phyloP scores from a whole-genome alignment of 495 filamentous ascomycete species.

The Pyrenopolyporus hunteri region DNA sequence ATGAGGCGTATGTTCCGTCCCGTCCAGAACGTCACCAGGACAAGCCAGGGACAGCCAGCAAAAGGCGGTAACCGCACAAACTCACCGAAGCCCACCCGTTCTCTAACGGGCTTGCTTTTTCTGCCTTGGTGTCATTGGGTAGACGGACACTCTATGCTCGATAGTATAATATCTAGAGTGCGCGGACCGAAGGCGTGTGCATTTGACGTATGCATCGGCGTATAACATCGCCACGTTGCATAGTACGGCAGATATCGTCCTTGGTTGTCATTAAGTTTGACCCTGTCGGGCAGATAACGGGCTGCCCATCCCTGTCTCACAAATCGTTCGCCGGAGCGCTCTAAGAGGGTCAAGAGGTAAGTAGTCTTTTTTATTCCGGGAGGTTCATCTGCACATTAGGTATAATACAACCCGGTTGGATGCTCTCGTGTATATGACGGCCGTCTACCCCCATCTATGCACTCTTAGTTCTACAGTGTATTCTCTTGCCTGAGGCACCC shows the following conservation, averaged over 20 bases:
- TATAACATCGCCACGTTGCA: too few species aligned
- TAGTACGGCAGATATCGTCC: neutral
- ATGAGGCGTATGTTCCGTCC: slow-evolving; percentile 18
- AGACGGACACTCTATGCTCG: too few species aligned
- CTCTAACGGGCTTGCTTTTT: too few species aligned
- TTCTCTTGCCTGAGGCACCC: slow-evolving; percentile 7
- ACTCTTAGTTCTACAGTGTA: slow-evolving; percentile 13
- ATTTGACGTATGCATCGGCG: too few species aligned
- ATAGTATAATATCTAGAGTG: too few species aligned
- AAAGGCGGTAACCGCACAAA: slow-evolving; percentile 12
- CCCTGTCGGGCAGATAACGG: neutral
- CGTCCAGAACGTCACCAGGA: slow-evolving; percentile 5
- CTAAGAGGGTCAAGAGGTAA: neutral
- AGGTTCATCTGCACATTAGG: slow-evolving; percentile 12
- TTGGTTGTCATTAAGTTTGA: neutral
- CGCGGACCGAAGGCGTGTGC: too few species aligned
- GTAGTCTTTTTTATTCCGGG: slow-evolving; percentile 7
- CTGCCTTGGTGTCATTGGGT: too few species aligned
- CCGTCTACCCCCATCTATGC: slow-evolving; percentile 21
- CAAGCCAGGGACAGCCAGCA: neutral
- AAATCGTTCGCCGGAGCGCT: neutral
- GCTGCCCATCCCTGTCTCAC: neutral
- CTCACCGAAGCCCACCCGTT: neutral
- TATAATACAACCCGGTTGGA: slow-evolving; percentile 23
- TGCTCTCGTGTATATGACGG: slow-evolving; percentile 22